Conservation (phyloP, 306 rosid genomes). For the Glycine tomentella region DNA sequence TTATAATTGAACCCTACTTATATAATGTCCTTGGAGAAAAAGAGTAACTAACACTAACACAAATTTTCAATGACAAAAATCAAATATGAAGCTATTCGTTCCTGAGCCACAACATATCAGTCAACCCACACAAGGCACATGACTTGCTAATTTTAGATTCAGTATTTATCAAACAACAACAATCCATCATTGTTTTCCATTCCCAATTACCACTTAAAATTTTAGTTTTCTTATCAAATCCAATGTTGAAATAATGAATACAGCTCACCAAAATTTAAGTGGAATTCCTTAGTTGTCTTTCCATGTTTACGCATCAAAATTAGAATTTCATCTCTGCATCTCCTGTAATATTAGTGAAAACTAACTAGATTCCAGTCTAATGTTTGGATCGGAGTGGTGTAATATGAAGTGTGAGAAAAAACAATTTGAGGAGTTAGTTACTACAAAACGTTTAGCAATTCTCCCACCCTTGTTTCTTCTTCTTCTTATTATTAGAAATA, state of each 20-base stretch:
- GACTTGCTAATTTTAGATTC: not conserved
- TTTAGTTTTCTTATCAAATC: not conserved
- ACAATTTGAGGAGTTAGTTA: not conserved
- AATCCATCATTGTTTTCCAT: not conserved
- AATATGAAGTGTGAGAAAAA: not conserved
- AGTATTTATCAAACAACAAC: not conserved
- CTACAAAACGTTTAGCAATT: not conserved
- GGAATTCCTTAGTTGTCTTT: not conserved
- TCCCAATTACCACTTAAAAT: not conserved
- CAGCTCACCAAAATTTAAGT: not conserved
- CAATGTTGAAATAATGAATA: not conserved
- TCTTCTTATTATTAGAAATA: slow-evolving; percentile 15
- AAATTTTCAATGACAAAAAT: not conserved
- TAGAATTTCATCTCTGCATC: not conserved
- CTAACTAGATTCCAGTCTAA: not conserved
- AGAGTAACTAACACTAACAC: not conserved
- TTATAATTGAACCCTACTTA: not conserved
- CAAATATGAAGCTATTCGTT: not conserved
- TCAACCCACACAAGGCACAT: not conserved
- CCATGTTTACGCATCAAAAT: not conserved
- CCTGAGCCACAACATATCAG: not conserved
- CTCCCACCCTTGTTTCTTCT: slow-evolving; percentile 17
- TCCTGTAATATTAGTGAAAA: not conserved
- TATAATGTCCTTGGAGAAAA: not conserved
- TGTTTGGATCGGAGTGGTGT: not conserved